phyloP scores from a whole-genome alignment of 2,329 filamentous ascomycete species.

The Geosmithia putterillii region DNA sequence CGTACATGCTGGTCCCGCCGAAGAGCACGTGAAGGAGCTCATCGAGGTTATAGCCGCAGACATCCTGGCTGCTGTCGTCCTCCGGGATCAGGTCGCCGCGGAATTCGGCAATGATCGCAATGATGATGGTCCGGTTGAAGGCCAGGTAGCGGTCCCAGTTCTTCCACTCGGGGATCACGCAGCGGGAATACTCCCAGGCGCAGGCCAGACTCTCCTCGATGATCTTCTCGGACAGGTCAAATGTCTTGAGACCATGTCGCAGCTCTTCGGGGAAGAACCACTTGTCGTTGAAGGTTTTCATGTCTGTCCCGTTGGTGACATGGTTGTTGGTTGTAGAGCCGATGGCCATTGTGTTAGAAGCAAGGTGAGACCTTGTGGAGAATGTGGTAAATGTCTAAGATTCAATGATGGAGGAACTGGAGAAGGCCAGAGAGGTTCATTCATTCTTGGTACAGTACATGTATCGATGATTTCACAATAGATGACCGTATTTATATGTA shows the following conservation, averaged over 20 bases:
- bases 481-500: no score
- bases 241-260: slow-evolving; percentile 1
- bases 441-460: no score
- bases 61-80: neutral
- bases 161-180: slow-evolving; percentile 11
- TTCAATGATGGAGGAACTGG: no score
- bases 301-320: neutral
- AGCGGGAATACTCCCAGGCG: slow-evolving; percentile 12
- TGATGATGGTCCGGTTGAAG: slow-evolving; percentile 9
- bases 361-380: no score
- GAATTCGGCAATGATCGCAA: slow-evolving; percentile 11
- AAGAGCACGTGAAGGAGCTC: slow-evolving; percentile 7
- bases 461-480: no score
- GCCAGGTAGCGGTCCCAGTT: slow-evolving; percentile 11
- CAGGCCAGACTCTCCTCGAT: slow-evolving; percentile 8
- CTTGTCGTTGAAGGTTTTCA: neutral
- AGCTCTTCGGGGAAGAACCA: slow-evolving; percentile 1
- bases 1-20: slow-evolving; percentile 4
- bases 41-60: slow-evolving; percentile 9
- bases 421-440: no score
- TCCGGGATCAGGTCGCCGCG: slow-evolving; percentile 7
- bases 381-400: no score
- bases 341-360: no score
- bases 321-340: neutral
- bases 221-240: slow-evolving; percentile 3